Evolutionary conservation across 2,329 filamentous ascomycete genomes (phyloP).

Genomic region (Aspergillus proliferans): DNA sequence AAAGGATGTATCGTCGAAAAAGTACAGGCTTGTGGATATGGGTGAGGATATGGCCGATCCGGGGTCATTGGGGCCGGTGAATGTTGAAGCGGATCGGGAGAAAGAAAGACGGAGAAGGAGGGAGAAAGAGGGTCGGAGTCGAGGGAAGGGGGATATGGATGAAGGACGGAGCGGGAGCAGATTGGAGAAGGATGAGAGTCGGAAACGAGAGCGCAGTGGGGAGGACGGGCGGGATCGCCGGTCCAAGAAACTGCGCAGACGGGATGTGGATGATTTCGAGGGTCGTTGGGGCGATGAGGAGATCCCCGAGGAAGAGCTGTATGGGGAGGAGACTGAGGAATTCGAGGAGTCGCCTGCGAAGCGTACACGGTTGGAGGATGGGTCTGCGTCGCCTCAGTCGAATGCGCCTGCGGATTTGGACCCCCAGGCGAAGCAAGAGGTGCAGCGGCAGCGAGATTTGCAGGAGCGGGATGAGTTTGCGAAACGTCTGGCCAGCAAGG

Average conservation of each 20-base stretch:
- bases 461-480: constrained; percentile 74
- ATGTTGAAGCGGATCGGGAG: constrained; percentile 34
- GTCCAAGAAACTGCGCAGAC: constrained; percentile 47
- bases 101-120: constrained; percentile 17
- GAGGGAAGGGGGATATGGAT: constrained; percentile 17
- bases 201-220: constrained; percentile 35
- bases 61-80: constrained; percentile 23
- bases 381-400: constrained; percentile 28
- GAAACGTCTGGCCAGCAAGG: constrained; percentile 66
- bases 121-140: constrained; percentile 18
- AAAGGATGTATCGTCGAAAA: constrained; percentile 33
- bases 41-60: constrained; percentile 38
- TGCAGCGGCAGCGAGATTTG: constrained; percentile 59
- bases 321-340: constrained; percentile 46
- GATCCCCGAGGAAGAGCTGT: constrained; percentile 28
- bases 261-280: constrained; percentile 56
- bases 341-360: constrained; percentile 67
- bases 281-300: constrained; percentile 81
- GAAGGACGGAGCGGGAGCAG: constrained; percentile 14
- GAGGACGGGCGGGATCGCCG: constrained; percentile 37
- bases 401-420: constrained; percentile 47
- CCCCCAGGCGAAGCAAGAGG: constrained; percentile 54
- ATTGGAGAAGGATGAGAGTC: constrained; percentile 29
- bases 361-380: constrained; percentile 60
- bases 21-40: constrained; percentile 52